Base-by-base conservation (phyloP, 177 flowering plant genomes). In the Vitis hybrid region DNA sequence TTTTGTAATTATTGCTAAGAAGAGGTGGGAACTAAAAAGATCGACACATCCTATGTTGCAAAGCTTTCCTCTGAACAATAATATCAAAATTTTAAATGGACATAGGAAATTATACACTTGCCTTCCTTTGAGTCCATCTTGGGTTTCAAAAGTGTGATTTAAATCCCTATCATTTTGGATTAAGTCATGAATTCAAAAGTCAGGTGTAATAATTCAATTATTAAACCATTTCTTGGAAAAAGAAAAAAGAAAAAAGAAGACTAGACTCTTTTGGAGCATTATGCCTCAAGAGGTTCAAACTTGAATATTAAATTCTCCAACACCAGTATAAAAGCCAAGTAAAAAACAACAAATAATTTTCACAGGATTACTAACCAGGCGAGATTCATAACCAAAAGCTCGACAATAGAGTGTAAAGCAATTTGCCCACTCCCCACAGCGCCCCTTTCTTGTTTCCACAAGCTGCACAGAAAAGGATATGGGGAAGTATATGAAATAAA, bases 351-450 rank as follows among this genome's bases (percentile, higher is more conserved):
- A 39, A 39, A 39, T 39, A 39, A 39, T 39, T 39, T 39, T 26
- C 29, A 26, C 45, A 39, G 45, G 45, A 39, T 39, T 7, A 70
- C 91, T 80, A 68, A 93, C 99, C 90, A 90, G 75, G 70, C 98
- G 97, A 72, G 98, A 76, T 51, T 90, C 92, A 79, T 87, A 93
- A 71, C 94, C 96, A 85, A 93, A 91, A 70, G 93, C 87, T 70
- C 98, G 91, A 71, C 99, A 95, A 74, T 93, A 95, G 61, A 93
- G 86, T 3, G 98, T 93, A 80, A 93, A 95, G 86, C 98, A 95
- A 83, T 95, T 95, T 58, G 97, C 99, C 98, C 98, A 95, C 79
- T 95, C 99, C 70, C 99, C 99, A 79, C 99, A 95, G 11, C 97
- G 94, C 2, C 99, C 99, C 71, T 75, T 86, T 75, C 89, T 86